These are phyloP conservation scores for Dalbergia cultrata DNA, from an alignment of 306 rosid species.

Conservation along the genomic window DNA sequence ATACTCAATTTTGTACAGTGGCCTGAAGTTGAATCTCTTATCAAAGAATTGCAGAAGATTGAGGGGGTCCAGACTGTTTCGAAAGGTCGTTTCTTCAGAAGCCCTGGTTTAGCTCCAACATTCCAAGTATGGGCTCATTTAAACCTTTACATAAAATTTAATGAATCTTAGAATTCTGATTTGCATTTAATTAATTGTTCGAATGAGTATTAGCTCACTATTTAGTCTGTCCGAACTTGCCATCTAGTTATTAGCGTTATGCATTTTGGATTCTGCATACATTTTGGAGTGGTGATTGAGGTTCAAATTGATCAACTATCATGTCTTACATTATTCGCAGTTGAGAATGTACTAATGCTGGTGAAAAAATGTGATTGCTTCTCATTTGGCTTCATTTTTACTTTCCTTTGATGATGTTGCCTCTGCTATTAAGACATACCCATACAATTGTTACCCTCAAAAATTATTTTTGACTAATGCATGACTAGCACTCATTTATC, in stretches of 20 bases:
- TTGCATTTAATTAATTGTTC: conserved; percentile 30
- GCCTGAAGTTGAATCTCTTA: conserved; percentile 82
- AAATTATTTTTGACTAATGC: conserved; percentile 11
- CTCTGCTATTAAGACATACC: conserved; percentile 28
- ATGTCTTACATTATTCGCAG: background rate
- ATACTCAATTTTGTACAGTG: conserved; percentile 69
- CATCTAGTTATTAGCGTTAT: conserved; percentile 27
- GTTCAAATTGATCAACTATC: conserved; percentile 5
- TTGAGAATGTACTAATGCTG: background rate
- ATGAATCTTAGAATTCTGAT: conserved; percentile 10
- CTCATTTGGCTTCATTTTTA: background rate
- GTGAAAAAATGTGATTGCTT: background rate
- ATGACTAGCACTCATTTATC: conserved; percentile 3
- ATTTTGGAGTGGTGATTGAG: conserved; percentile 18
- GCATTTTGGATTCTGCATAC: conserved; percentile 27
- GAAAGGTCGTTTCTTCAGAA: conserved; percentile 87
- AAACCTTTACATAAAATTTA: conserved; percentile 29
- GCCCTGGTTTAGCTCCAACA: conserved; percentile 98
- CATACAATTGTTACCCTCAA: background rate
- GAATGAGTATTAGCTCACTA: conserved; percentile 30
- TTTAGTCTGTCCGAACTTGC: conserved; percentile 12
- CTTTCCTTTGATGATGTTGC: conserved; percentile 23
- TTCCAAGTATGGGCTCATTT: conserved; percentile 71
- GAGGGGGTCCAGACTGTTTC: conserved; percentile 82
- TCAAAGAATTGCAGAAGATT: conserved; percentile 77